phyloP scores from a whole-genome alignment of 2,329 filamentous ascomycete species.

The Leptosphaerulina australis region DNA sequence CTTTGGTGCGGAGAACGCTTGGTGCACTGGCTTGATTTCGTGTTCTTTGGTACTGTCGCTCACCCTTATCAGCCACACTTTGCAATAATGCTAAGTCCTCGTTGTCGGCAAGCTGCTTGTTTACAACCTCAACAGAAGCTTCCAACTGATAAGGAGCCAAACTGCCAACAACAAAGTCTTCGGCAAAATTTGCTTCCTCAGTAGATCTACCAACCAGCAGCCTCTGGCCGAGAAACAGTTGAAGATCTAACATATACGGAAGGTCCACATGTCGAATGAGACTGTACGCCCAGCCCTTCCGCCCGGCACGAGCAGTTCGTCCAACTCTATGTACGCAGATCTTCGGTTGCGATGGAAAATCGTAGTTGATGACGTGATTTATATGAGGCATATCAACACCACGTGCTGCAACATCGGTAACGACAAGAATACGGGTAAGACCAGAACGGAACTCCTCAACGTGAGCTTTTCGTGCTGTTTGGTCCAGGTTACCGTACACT shows the following conservation, averaged over 20 bases:
- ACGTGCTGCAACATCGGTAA: slow-evolving; percentile 94
- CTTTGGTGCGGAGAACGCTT: slow-evolving; percentile 85
- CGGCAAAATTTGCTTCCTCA: slow-evolving; percentile 71
- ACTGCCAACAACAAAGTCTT: slow-evolving; percentile 82
- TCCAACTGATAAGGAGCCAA: slow-evolving; percentile 76
- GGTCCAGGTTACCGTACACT: slow-evolving; percentile 92
- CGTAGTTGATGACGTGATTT: slow-evolving; percentile 98
- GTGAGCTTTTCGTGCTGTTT: slow-evolving; percentile 89
- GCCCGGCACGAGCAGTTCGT: slow-evolving; percentile 90
- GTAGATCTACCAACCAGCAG: slow-evolving; percentile 73
- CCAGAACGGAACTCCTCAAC: slow-evolving; percentile 88
- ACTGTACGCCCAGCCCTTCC: slow-evolving; percentile 93
- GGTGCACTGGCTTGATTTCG: slow-evolving; percentile 88
- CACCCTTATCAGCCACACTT: slow-evolving; percentile 80
- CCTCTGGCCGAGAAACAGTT: slow-evolving; percentile 88
- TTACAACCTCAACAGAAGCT: slow-evolving; percentile 79
- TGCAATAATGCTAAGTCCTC: slow-evolving; percentile 74
- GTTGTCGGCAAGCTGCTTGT: slow-evolving; percentile 76
- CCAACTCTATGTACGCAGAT: slow-evolving; percentile 96
- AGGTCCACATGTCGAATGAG: slow-evolving; percentile 85
- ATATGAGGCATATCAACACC: slow-evolving; percentile 97
- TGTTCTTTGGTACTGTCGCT: slow-evolving; percentile 89
- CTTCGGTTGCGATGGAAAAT: slow-evolving; percentile 96
- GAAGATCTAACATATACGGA: slow-evolving; percentile 90
- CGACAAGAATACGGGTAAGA: slow-evolving; percentile 86